Conservation (phyloP, 176 grass and related monocot species). For the Stipa capillata region DNA sequence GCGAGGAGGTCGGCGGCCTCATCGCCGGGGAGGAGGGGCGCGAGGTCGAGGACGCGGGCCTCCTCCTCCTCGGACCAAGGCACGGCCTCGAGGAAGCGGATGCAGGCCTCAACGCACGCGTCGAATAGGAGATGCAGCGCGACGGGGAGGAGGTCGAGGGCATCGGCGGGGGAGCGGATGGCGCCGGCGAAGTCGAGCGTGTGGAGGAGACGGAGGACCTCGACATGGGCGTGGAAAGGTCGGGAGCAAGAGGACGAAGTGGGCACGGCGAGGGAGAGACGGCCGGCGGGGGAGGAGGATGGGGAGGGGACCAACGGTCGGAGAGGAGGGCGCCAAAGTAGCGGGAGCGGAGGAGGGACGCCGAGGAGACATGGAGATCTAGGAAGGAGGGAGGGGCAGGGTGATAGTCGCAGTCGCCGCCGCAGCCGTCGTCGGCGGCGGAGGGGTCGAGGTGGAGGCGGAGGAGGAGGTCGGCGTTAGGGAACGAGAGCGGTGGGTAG, state of each 20-base stretch:
- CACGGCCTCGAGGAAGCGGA: constrained; percentile 60
- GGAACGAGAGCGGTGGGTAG: constrained; percentile 29
- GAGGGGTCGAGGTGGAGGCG: constrained; percentile 44
- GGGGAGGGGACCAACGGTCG: constrained; percentile 32
- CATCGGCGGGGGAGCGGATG: constrained; percentile 35
- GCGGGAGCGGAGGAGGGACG: constrained; percentile 45
- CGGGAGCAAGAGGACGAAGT: not conserved
- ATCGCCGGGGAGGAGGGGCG: constrained; percentile 46
- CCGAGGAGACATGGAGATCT: constrained; percentile 46
- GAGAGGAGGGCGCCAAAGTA: constrained; percentile 58
- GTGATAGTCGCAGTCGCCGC: not conserved
- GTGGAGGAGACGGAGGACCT: constrained; percentile 59
- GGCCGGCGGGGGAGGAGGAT: not conserved
- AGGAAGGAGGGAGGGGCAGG: not conserved
- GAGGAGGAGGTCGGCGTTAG: constrained; percentile 51
- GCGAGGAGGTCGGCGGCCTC: constrained; percentile 43
- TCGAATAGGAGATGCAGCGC: constrained; percentile 64
- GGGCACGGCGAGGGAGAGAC: not conserved
- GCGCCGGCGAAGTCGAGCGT: constrained; percentile 43
- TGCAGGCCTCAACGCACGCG: constrained; percentile 44
- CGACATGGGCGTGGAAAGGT: constrained; percentile 51
- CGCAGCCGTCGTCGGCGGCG: not conserved
- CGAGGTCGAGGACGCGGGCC: constrained; percentile 29
- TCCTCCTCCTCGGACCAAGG: constrained; percentile 69
- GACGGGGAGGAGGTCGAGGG: constrained; percentile 50